Conservation (phyloP, 129 eudicot genomes). For the Apium graveolens region DNA sequence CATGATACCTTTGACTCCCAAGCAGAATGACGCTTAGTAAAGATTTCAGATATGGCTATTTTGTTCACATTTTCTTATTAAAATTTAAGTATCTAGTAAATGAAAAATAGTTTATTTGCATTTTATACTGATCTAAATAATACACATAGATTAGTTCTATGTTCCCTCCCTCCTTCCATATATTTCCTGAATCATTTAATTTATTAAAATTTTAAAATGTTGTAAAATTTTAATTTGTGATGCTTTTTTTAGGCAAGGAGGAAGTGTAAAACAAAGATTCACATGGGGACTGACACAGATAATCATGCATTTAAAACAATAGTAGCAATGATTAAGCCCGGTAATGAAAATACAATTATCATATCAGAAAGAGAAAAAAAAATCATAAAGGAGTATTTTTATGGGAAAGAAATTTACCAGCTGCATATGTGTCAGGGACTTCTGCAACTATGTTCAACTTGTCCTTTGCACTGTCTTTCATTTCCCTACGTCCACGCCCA, state of each 20-base stretch:
- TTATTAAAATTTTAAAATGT: background rate
- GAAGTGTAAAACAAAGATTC: background rate
- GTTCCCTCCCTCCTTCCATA: background rate
- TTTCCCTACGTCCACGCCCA: constrained; percentile 41
- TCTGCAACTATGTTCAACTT: constrained; percentile 28
- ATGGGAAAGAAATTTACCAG: constrained; percentile 33
- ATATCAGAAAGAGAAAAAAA: background rate
- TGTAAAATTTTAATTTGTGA: background rate
- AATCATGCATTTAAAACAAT: background rate
- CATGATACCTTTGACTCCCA: background rate
- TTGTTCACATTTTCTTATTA: background rate
- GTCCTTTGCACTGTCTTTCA: constrained; percentile 24
- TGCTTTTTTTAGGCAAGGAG: background rate
- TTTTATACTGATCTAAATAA: background rate
- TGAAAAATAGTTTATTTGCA: background rate
- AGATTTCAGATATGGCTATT: background rate
- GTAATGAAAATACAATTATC: background rate
- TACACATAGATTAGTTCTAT: background rate
- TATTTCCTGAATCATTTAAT: background rate
- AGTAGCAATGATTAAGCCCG: background rate
- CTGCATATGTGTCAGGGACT: constrained; percentile 33
- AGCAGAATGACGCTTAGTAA: background rate
- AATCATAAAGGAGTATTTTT: background rate
- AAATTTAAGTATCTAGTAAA: background rate
- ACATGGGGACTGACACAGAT: background rate